Evolutionary conservation across 2,329 filamentous ascomycete species (phyloP).

Genomic region (Claviceps cyperi): DNA sequence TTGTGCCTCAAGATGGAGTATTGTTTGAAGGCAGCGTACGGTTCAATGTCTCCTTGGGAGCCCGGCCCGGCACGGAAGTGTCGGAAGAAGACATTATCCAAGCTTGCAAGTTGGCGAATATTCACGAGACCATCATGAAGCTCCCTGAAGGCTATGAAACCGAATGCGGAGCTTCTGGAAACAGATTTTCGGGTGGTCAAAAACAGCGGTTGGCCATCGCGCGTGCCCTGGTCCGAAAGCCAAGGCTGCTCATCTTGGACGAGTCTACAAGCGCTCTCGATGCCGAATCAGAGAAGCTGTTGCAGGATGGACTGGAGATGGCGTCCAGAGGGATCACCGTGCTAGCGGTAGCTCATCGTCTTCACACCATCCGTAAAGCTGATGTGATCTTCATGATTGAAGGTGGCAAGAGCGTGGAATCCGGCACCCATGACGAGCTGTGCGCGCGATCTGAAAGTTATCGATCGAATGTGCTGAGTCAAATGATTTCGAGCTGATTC

Average conservation of each 20-base stretch:
- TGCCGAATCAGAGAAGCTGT: slow-evolving; percentile 27
- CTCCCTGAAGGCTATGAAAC: slow-evolving; percentile 45
- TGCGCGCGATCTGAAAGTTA: background rate
- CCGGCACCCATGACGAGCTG: slow-evolving; percentile 1
- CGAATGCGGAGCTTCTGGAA: slow-evolving; percentile 45
- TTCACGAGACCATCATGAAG: slow-evolving; percentile 41
- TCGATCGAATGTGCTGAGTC: slow-evolving; percentile 1
- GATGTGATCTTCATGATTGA: slow-evolving; percentile 29
- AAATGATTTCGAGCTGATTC: background rate
- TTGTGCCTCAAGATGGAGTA: slow-evolving; percentile 35
- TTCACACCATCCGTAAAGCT: slow-evolving; percentile 28
- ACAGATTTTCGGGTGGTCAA: slow-evolving; percentile 54
- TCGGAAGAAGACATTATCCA: slow-evolving; percentile 42
- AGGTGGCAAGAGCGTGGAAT: slow-evolving; percentile 22
- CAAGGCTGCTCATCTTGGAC: slow-evolving; percentile 45
- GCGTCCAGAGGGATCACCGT: slow-evolving; percentile 26
- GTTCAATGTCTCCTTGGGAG: slow-evolving; percentile 35
- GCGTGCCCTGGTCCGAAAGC: slow-evolving; percentile 48
- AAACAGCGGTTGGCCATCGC: slow-evolving; percentile 57
- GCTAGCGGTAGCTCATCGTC: slow-evolving; percentile 29
- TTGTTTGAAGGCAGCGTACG: slow-evolving; percentile 34
- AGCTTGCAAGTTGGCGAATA: slow-evolving; percentile 49
- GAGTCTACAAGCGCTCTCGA: slow-evolving; percentile 46
- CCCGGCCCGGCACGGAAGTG: slow-evolving; percentile 33
- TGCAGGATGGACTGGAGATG: slow-evolving; percentile 43